Evolutionary conservation across 2,329 filamentous ascomycete genomes (phyloP), one percentile per base, ranked within the genome.

Genomic region (Metarhizium brunneum): DNA sequence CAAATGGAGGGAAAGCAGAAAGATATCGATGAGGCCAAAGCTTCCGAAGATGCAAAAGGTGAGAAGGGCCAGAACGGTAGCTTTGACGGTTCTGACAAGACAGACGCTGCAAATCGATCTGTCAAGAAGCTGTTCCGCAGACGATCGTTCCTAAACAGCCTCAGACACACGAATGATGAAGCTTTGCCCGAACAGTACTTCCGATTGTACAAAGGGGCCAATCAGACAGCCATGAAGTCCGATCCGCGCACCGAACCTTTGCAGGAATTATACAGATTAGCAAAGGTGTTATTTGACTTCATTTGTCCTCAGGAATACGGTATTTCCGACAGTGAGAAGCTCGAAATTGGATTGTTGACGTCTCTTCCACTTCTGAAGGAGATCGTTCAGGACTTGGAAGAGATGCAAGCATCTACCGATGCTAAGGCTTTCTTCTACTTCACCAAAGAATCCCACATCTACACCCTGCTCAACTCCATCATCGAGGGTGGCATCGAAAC

Each of bases 341-440:
- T 99, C n/a, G 94, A 99, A 69, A 99, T 99, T 69, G 94, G 94
- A 2, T 81, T 99, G 1, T 76, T 99, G 62, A 99, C 94, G 0
- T 96, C 92, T 13, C 76, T 99, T 50, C 95, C 94, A 2, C 78
- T 99, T 16, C 82, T 99, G 49, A 95, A 95, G 69, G 94, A 99
- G 72, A 96, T 99, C 64, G 94, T 99, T 6, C 88, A 92, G 66
- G 92, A 99, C 65, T 80, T 99, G 2, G 95, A 99, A 73, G 92
- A 97, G 71, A 90, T 97, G 71, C 94, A 99, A 72, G 92, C 94
- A 3, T 95, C 90, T 0, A 87, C 92, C 54, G 89, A 95, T 62
- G 91, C 92, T 48, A 96, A 96, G 68, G 92, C 88, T 2, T 97
- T 97, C 76, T 90, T 97, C 73, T 99, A 99, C 75, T 99, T 99